Conservation (phyloP, 202 grass and related monocot genomes). For the Schoenoplectus triqueter region DNA sequence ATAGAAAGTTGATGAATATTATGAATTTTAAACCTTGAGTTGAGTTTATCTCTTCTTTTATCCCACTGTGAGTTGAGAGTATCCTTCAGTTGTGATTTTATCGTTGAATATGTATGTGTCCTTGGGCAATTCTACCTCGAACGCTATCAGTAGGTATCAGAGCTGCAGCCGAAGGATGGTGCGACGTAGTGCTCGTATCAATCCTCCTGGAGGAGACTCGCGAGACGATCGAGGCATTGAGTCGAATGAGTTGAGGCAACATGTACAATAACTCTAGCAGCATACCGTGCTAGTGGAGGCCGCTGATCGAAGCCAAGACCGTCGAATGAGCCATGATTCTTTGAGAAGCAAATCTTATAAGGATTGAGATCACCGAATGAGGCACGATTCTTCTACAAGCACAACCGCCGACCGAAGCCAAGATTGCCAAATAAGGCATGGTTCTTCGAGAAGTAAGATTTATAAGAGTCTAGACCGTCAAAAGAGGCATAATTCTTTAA, state of each 20-base stretch:
- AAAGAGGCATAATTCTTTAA: no score
- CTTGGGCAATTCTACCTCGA: background rate
- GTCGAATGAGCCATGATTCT: background rate
- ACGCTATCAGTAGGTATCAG: constrained; percentile 4
- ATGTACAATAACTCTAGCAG: background rate
- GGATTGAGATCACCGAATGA: no score
- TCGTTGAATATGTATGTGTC: no score
- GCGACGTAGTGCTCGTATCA: background rate
- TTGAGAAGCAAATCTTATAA: background rate
- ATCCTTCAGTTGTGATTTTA: no score
- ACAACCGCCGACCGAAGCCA: no score
- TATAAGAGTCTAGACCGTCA: no score
- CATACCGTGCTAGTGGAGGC: background rate
- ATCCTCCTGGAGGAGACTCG: background rate
- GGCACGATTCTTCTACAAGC: no score
- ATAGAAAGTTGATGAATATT: background rate
- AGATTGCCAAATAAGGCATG: no score
- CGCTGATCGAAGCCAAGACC: background rate
- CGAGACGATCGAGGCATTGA: background rate
- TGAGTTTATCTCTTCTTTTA: no score
- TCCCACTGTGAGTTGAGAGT: no score
- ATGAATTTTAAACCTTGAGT: no score
- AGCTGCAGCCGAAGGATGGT: background rate
- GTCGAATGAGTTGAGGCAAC: background rate
- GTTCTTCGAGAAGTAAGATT: no score